phyloP scores from a whole-genome alignment of 1,284 basidiomycete species.

The Schizopora paradoxa region DNA sequence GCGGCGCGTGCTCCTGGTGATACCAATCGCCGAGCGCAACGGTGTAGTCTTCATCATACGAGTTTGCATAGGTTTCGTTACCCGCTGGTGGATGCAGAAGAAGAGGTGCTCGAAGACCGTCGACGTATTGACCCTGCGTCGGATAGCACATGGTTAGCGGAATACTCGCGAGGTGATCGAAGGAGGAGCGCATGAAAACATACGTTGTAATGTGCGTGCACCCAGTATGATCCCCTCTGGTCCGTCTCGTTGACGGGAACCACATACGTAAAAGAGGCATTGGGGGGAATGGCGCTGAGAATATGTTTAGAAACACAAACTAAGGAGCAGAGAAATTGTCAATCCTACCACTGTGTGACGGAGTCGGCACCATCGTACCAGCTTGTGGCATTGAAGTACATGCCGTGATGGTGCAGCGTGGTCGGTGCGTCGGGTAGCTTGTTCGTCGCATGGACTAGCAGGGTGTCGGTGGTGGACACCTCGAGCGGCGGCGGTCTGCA shows the following conservation, averaged over 20 bases:
- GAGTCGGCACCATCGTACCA: slow-evolving; percentile 87
- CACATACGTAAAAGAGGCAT: slow-evolving; percentile 69
- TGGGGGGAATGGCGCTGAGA: slow-evolving; percentile 75
- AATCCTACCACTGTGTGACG: slow-evolving; percentile 78
- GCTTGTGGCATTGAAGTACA: slow-evolving; percentile 83
- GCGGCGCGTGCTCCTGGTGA: slow-evolving; percentile 63
- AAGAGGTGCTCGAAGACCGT: slow-evolving; percentile 77
- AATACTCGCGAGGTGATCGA: slow-evolving; percentile 14
- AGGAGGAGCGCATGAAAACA: slow-evolving; percentile 17
- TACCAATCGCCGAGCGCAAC: slow-evolving; percentile 85
- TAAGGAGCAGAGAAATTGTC: background rate
- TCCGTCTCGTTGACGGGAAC: slow-evolving; percentile 70
- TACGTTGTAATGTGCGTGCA: slow-evolving; percentile 68
- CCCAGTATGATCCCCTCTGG: slow-evolving; percentile 88
- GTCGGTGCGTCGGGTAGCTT: slow-evolving; percentile 56
- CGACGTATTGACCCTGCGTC: slow-evolving; percentile 77
- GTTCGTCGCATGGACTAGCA: slow-evolving; percentile 75
- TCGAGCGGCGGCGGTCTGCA: slow-evolving; percentile 73
- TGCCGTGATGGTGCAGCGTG: slow-evolving; percentile 84
- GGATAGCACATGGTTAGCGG: slow-evolving; percentile 14
- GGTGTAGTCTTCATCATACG: slow-evolving; percentile 95
- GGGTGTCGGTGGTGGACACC: slow-evolving; percentile 65
- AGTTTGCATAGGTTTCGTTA: slow-evolving; percentile 45
- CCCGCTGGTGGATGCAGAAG: slow-evolving; percentile 66
- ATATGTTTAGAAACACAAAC: background rate